A percentile compares a stretch with the other conserved stretches of the same genome.
Conservation (phyloP, 495 filamentous ascomycete genomes). For the Aspergillus wentii region DNA sequence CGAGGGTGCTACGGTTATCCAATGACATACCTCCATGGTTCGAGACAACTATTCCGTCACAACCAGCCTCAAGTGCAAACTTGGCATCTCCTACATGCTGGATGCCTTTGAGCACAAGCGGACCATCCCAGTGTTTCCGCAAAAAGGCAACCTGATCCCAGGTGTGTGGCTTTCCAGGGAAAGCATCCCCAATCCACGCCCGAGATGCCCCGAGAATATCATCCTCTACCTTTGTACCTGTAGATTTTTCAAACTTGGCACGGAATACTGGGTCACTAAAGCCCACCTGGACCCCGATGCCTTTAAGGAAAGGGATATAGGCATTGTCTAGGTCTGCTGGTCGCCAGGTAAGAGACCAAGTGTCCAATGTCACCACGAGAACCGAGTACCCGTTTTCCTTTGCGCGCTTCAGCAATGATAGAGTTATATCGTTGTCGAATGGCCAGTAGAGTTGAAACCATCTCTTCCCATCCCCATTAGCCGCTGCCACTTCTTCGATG, state of each 20-base stretch:
- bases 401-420: conserved; percentile 57
- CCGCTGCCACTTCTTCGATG: conserved; percentile 50
- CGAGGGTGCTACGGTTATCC: conserved; percentile 13
- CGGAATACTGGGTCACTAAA: conserved; percentile 61
- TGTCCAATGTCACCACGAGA: conserved; percentile 41
- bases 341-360: conserved; percentile 45
- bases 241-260: conserved; percentile 43
- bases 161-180: conserved; percentile 44
- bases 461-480: conserved; percentile 32
- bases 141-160: conserved; percentile 57
- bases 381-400: conserved; percentile 45
- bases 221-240: conserved; percentile 44
- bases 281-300: conserved; percentile 38
- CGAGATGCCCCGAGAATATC: conserved; percentile 36
- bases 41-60: conserved; percentile 49
- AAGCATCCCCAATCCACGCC: conserved; percentile 47
- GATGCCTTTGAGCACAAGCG: conserved; percentile 48
- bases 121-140: conserved; percentile 56
- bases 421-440: conserved; percentile 51
- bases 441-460: conserved; percentile 75
- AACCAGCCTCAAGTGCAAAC: conserved; percentile 40
- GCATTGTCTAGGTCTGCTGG: conserved; percentile 61
- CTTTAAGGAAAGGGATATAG: conserved; percentile 47
- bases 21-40: conserved; percentile 46
- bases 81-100: conserved; percentile 48